Base-by-base conservation (phyloP, 306 rosid genomes). In the Acmispon strigosus region DNA sequence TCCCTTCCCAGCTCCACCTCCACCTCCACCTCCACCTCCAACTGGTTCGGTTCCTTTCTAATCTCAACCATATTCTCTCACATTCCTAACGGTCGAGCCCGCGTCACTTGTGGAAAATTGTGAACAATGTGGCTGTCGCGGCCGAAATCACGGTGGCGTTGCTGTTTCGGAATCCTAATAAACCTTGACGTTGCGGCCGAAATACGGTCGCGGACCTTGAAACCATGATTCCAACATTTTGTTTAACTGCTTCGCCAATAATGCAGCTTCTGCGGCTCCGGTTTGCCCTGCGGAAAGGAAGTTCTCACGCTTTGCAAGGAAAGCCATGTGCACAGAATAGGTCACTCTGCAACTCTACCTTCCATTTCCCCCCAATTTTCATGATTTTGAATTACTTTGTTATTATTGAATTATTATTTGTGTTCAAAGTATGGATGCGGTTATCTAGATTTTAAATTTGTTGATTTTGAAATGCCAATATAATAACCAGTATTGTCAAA, bases 31-130 rank as follows among this genome's bases (percentile, higher is more conserved):
- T n/a, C n/a, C n/a, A n/a, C n/a, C n/a, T n/a, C n/a, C 65, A 81
- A 49, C 61, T 90, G 98, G 98, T 93, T 78, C 41, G 88, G 96
- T 92, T 75, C 41, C 45, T 0, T 70, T 78, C 69, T 10, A 47
- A 7, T 77, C 43, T 29, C 53, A 1, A 39, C 11, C 9, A n/a
- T 24, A 20, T 7, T 62, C 36, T 0, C 69, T 22, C 2, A n/a
- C n/a, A n/a, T n/a, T n/a, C n/a, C n/a, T n/a, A n/a, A n/a, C n/a
- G n/a, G n/a, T n/a, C n/a, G n/a, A n/a, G n/a, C n/a, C n/a, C n/a
- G n/a, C n/a, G n/a, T n/a, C n/a, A n/a, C n/a, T n/a, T n/a, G n/a
- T n/a, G n/a, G n/a, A n/a, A n/a, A n/a, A n/a, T n/a, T n/a, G n/a
- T n/a, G n/a, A n/a, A n/a, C n/a, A n/a, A n/a, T n/a, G n/a, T n/a